phyloP scores from a whole-genome alignment of 2,329 filamentous ascomycete species.

The Fusarium keratoplasticum region DNA sequence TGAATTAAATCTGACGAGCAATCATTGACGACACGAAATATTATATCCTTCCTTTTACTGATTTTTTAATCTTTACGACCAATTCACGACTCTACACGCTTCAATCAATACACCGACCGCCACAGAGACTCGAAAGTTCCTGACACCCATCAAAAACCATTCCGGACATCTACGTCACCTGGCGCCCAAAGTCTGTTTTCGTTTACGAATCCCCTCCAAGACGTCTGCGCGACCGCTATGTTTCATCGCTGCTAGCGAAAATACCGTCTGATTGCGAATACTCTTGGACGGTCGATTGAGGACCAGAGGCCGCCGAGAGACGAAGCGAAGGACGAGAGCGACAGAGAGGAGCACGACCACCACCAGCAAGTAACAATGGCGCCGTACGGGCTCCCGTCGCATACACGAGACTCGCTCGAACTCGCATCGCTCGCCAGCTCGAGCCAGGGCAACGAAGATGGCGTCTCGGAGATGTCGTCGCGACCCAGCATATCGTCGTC shows the following conservation, averaged over 20 bases:
- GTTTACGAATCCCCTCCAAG: constrained; percentile 7
- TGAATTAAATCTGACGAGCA: constrained; percentile 29
- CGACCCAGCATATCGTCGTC: constrained; percentile 93
- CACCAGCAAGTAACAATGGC: constrained; percentile 51
- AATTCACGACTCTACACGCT: constrained; percentile 22
- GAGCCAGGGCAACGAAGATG: constrained; percentile 66
- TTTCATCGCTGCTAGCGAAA: constrained; percentile 37
- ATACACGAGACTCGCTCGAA: constrained; percentile 90
- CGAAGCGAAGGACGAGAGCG: neutral
- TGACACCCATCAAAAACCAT: neutral
- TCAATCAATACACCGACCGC: constrained; percentile 12
- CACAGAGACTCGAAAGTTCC: neutral
- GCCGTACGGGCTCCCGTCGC: constrained; percentile 58
- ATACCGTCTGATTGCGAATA: constrained; percentile 28
- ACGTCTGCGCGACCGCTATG: constrained; percentile 40
- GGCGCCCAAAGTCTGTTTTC: constrained; percentile 15
- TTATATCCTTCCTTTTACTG: constrained; percentile 5
- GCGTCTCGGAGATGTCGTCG: constrained; percentile 74
- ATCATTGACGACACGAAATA: constrained; percentile 27
- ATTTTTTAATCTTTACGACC: constrained; percentile 24
- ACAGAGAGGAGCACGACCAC: constrained; percentile 5
- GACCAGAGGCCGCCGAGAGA: constrained; percentile 8
- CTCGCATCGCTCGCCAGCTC: constrained; percentile 94
- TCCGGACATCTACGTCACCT: constrained; percentile 25
- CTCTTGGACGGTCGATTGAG: constrained; percentile 18